phyloP scores from a whole-genome alignment of 2,329 filamentous ascomycete genomes.

The Monilinia laxa region DNA sequence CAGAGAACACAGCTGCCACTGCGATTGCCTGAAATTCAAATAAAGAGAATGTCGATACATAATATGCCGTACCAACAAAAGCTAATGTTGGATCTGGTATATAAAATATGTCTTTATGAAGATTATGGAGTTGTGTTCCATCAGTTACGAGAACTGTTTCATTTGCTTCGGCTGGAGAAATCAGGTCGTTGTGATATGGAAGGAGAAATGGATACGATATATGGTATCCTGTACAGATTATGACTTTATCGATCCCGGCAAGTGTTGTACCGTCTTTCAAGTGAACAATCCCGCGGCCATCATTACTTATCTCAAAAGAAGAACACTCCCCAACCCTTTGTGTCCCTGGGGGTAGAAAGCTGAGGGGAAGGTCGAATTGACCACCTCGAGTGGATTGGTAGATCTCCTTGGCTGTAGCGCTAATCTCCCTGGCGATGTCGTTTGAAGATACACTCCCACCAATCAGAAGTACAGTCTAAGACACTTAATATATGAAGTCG shows the following conservation, averaged over 20 bases:
- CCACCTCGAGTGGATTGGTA: slow-evolving; percentile 35
- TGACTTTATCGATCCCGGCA: slow-evolving; percentile 57
- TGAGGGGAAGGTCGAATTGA: slow-evolving; percentile 31
- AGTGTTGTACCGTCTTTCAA: slow-evolving; percentile 55
- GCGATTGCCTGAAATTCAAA: slow-evolving; percentile 53
- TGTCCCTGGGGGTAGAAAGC: slow-evolving; percentile 28
- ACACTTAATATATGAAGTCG: background rate
- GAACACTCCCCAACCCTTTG: slow-evolving; percentile 30
- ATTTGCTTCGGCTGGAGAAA: slow-evolving; percentile 48
- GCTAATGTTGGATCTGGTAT: slow-evolving; percentile 49
- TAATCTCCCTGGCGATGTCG: slow-evolving; percentile 36
- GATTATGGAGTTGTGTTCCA: slow-evolving; percentile 46
- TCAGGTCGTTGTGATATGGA: slow-evolving; percentile 45
- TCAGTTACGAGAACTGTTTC: slow-evolving; percentile 57
- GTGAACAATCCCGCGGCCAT: slow-evolving; percentile 51
- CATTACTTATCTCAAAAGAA: slow-evolving; percentile 28
- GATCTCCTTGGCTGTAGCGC: slow-evolving; percentile 32
- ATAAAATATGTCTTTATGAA: slow-evolving; percentile 54
- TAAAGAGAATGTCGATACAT: slow-evolving; percentile 50
- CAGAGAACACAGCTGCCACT: slow-evolving; percentile 46
- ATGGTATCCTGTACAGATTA: slow-evolving; percentile 69
- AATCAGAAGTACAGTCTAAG: slow-evolving; percentile 52
- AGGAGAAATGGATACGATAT: slow-evolving; percentile 64
- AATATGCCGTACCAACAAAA: slow-evolving; percentile 50
- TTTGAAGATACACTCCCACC: slow-evolving; percentile 56